Base-by-base conservation (phyloP, 2,329 filamentous ascomycete species). In the Sphaerulina populicola region DNA sequence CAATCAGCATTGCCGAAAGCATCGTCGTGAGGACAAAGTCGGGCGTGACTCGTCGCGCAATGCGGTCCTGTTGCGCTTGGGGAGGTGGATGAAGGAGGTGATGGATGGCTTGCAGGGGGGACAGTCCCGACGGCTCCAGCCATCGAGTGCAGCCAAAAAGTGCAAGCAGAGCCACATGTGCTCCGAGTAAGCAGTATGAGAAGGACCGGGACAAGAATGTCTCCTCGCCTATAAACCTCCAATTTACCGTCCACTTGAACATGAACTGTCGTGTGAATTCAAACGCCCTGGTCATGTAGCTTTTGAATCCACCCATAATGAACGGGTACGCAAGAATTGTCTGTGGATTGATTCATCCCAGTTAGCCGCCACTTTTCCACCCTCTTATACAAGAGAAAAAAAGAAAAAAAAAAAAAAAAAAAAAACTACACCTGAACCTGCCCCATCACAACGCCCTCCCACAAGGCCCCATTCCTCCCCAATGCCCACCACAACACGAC, bases 191-290 rank as follows among this genome's bases (percentile, higher is more conserved):
- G 11, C 71, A 68, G 14, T 83, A 60, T 23, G 88, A 80, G 65
- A 95, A 94, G 1, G 72, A 66, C 53, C 73, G 78, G 59, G 81
- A 85, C 42, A 94, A 77, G 62, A 98, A 98, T 0, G 73, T 69
- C 6, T 86, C 79, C 69, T 96, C 89, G 12, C 86, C 83, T n/a
- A 96, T 71, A 67, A 97, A 97, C 48, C 90, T 82, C 93, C 93
- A 98, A 69, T 98, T 98, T 60, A 98, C 93, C 0, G 93, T 98
- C 93, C 93, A 98, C 71, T 91, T 89, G 75, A 91, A 97, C 62
- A 95, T 77, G 71, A 98, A 98, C 61, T 88, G 82, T 49, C 93
- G 79, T 42, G 86, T 89, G 52, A 98, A 77, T 71, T 98, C 89
- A 66, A 98, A 98, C 0, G 93, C 89, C 57, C 86, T 78, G 42